phyloP scores from a whole-genome alignment of 2,329 filamentous ascomycete species.

The Juglanconis sp. region DNA sequence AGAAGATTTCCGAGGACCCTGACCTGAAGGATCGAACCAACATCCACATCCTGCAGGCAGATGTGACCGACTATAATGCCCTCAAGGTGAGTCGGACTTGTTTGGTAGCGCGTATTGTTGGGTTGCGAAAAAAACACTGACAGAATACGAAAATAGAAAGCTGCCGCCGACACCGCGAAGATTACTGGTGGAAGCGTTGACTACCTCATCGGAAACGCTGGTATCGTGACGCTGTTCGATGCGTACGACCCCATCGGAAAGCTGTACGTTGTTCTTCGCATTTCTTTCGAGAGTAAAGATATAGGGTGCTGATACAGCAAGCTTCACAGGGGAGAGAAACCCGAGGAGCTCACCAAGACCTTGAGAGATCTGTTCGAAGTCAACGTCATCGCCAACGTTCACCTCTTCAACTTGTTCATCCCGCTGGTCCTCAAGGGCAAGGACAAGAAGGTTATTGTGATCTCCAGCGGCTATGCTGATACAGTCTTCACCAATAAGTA shows the following conservation, averaged over 20 bases:
- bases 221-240: constrained; percentile 9
- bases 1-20: constrained; percentile 37
- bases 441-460: constrained; percentile 51
- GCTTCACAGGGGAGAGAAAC: constrained; percentile 27
- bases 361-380: constrained; percentile 30
- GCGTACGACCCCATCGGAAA: background rate
- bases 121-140: too few species aligned
- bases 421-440: constrained; percentile 49
- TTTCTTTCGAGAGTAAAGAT: background rate
- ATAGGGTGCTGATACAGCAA: background rate
- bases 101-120: too few species aligned
- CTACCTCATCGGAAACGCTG: constrained; percentile 52
- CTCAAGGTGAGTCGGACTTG: constrained; percentile 29
- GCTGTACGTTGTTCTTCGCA: background rate
- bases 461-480: constrained; percentile 49
- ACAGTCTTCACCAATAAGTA: constrained; percentile 36
- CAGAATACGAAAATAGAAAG: constrained; percentile 2
- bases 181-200: constrained; percentile 41
- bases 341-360: constrained; percentile 26
- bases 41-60: constrained; percentile 43
- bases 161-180: constrained; percentile 25
- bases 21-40: constrained; percentile 34
- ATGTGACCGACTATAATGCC: constrained; percentile 37
- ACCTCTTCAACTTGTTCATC: constrained; percentile 50
- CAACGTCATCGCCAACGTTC: constrained; percentile 51